Evolutionary conservation across 148 eudicot species (phyloP).

Genomic region (Dysphania ambrosioides): DNA sequence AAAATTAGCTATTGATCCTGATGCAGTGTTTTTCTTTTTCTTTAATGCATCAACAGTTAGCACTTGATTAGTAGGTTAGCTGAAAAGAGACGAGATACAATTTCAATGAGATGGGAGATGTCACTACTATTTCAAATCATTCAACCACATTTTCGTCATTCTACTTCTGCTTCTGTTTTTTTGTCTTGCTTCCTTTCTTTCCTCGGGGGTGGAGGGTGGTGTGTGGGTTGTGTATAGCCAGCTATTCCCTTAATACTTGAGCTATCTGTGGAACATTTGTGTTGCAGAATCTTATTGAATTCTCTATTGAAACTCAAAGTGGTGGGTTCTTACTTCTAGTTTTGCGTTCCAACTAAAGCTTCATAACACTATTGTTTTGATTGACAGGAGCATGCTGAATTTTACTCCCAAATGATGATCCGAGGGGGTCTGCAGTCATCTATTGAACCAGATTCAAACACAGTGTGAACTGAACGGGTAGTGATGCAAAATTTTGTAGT

Average conservation of each 20-base stretch:
- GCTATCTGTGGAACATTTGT: not conserved
- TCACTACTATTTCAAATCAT: not conserved
- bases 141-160: not conserved
- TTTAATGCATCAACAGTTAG: not conserved
- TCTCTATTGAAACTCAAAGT: no score
- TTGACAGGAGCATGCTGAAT: slow-evolving; percentile 46
- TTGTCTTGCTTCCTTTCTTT: not conserved
- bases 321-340: not conserved
- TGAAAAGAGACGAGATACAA: not conserved
- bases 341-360: not conserved
- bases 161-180: not conserved
- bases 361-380: slow-evolving; percentile 1
- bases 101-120: not conserved
- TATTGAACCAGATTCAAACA: slow-evolving; percentile 41
- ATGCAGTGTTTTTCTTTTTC: not conserved
- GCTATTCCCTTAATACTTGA: not conserved
- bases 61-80: not conserved
- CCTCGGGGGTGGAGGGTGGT: not conserved
- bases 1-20: not conserved
- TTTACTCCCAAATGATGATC: slow-evolving; percentile 42
- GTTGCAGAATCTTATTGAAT: not conserved
- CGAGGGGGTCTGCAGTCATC: slow-evolving; percentile 37
- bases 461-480: slow-evolving; percentile 18
- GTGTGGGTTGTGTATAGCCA: not conserved
- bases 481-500: slow-evolving; percentile 16